Conservation (phyloP, 2,329 filamentous ascomycete genomes). For the Colletotrichum viniferum region DNA sequence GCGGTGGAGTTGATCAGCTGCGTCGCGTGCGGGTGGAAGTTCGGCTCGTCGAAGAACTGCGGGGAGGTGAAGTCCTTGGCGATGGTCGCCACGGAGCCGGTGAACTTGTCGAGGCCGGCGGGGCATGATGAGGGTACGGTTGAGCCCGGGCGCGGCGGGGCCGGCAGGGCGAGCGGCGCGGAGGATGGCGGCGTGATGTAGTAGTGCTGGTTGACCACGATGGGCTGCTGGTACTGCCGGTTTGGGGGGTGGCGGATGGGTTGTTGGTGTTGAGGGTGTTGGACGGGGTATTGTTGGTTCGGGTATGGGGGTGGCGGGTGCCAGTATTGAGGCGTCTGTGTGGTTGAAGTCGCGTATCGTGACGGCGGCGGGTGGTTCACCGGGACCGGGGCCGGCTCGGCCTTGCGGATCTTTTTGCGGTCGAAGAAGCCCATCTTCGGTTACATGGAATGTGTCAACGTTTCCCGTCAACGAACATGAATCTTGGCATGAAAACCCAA, state of each 20-base stretch:
- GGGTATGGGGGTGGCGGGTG: not conserved
- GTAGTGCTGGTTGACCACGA: slow-evolving; percentile 59
- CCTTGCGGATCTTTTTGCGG: slow-evolving; percentile 27
- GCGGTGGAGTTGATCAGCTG: slow-evolving; percentile 51
- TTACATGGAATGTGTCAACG: not conserved
- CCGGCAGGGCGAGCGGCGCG: not conserved
- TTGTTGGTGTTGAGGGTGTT: slow-evolving; percentile 24
- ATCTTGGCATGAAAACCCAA: not conserved
- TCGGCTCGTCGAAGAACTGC: slow-evolving; percentile 44
- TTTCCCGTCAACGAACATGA: not conserved
- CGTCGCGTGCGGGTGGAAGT: slow-evolving; percentile 33
- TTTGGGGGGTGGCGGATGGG: slow-evolving; percentile 19
- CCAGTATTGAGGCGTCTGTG: slow-evolving; percentile 6
- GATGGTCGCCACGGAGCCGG: slow-evolving; percentile 46
- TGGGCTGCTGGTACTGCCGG: slow-evolving; percentile 33
- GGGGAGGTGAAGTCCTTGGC: slow-evolving; percentile 45
- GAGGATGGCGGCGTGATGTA: slow-evolving; percentile 37
- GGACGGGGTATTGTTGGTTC: slow-evolving; percentile 3
- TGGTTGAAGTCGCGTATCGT: slow-evolving; percentile 1
- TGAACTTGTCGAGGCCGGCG: slow-evolving; percentile 36
- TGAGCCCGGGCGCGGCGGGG: not conserved
- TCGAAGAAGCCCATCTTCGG: slow-evolving; percentile 33
- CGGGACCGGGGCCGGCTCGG: slow-evolving; percentile 10
- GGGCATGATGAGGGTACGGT: slow-evolving; percentile 11
- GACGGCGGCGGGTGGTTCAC: slow-evolving; percentile 22